Conservation (phyloP, 192 early-diverging fungal genomes). For the Glomus cerebriforme region DNA sequence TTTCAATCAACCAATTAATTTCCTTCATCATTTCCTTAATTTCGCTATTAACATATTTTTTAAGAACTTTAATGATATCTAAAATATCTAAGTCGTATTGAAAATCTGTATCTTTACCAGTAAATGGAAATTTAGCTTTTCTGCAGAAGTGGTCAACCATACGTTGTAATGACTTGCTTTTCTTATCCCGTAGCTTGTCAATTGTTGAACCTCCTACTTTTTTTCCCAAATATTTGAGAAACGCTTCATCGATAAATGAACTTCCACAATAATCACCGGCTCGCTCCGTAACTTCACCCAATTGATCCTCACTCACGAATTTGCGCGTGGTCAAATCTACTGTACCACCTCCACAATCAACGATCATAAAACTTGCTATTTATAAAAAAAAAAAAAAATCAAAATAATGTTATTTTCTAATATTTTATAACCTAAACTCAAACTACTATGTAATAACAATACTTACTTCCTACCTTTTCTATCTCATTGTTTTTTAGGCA, state of each 20-base stretch:
- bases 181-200: neutral
- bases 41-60: neutral
- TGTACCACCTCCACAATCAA: constrained; percentile 48
- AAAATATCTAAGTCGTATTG: neutral
- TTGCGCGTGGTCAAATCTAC: constrained; percentile 37
- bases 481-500: neutral
- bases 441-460: too few species aligned
- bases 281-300: constrained; percentile 52
- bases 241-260: constrained; percentile 45
- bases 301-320: neutral
- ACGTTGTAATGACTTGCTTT: neutral
- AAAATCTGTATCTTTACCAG: neutral
- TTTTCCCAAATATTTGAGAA: neutral
- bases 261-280: constrained; percentile 50
- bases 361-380: constrained; percentile 36
- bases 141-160: neutral
- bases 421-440: too few species aligned
- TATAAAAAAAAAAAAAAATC: neutral
- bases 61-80: neutral
- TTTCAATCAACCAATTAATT: constrained; percentile 19
- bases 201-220: neutral
- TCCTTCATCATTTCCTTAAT: neutral
- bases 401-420: neutral
- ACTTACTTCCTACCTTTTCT: neutral
- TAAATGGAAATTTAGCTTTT: neutral